Evolutionary conservation across 1,284 basidiomycete species (phyloP).

Genomic region (Malassezia globosa): DNA sequence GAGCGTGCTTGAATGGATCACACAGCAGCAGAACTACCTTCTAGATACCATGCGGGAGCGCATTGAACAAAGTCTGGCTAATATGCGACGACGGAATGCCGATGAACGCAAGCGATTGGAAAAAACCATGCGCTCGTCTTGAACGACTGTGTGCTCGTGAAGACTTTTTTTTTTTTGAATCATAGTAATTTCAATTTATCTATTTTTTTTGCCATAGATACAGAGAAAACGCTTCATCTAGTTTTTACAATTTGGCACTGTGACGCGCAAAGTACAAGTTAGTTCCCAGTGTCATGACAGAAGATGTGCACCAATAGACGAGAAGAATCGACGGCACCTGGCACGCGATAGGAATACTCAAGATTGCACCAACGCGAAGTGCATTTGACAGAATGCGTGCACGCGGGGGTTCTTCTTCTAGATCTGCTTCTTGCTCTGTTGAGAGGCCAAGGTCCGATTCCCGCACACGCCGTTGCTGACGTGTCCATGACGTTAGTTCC

Average conservation of each 20-base stretch:
- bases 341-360: conserved; percentile 63
- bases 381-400: conserved; percentile 55
- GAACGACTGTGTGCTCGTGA: too few species aligned
- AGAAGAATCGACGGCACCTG: conserved; percentile 60
- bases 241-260: not conserved
- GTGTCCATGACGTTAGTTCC: conserved; percentile 33
- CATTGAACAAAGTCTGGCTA: conserved; percentile 4
- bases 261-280: conserved; percentile 55
- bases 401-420: conserved; percentile 23
- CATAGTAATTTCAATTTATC: not conserved
- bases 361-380: conserved; percentile 58
- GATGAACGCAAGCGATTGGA: conserved; percentile 11
- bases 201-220: too few species aligned
- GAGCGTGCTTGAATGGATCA: conserved; percentile 15
- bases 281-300: conserved; percentile 65
- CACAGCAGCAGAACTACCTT: conserved; percentile 12
- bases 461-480: conserved; percentile 17
- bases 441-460: conserved; percentile 15
- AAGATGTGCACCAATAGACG: conserved; percentile 73
- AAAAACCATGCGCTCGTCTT: conserved; percentile 9
- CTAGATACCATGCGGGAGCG: conserved; percentile 16
- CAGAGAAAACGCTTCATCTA: not conserved
- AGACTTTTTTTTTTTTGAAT: not conserved
- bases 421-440: conserved; percentile 8
- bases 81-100: conserved; percentile 5